Evolutionary conservation across 257 asterid species (phyloP).

Genomic region (Jasminum sambac): DNA sequence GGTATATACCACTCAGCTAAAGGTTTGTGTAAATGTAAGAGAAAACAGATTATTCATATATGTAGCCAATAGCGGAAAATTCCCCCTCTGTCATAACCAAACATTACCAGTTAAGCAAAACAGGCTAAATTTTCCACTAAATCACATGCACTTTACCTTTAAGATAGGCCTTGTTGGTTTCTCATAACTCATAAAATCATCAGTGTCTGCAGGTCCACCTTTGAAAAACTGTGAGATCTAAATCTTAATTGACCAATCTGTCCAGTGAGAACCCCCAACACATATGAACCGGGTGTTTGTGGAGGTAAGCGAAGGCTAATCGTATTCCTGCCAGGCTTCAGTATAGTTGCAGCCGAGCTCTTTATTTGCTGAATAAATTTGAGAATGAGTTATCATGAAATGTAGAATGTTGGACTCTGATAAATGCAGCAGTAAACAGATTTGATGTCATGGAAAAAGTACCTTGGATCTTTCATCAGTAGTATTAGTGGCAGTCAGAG

Average conservation of each 20-base stretch:
- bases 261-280: constrained; percentile 95
- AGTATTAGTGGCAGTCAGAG: constrained; percentile 76
- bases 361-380: constrained; percentile 65
- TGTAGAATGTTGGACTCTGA: constrained; percentile 25
- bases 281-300: constrained; percentile 96
- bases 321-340: constrained; percentile 81
- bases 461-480: constrained; percentile 99
- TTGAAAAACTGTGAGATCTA: constrained; percentile 96
- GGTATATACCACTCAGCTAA: not conserved
- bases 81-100: constrained; percentile 6
- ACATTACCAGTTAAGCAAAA: constrained; percentile 23
- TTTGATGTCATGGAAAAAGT: constrained; percentile 29
- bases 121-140: constrained; percentile 20
- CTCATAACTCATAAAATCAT: constrained; percentile 97
- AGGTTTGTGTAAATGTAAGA: not conserved
- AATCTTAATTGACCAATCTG: constrained; percentile 94
- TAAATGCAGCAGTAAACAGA: constrained; percentile 28
- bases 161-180: constrained; percentile 94
- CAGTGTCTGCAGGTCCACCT: constrained; percentile 91
- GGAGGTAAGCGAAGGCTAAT: constrained; percentile 80
- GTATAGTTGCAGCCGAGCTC: constrained; percentile 73
- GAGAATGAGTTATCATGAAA: constrained; percentile 25
- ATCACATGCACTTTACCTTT: constrained; percentile 54
- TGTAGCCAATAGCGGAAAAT: not conserved
- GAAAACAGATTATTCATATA: constrained; percentile 12